These are phyloP conservation scores for Castanea sativa DNA, from an alignment of 306 rosid genomes.

Conservation along the genomic window DNA sequence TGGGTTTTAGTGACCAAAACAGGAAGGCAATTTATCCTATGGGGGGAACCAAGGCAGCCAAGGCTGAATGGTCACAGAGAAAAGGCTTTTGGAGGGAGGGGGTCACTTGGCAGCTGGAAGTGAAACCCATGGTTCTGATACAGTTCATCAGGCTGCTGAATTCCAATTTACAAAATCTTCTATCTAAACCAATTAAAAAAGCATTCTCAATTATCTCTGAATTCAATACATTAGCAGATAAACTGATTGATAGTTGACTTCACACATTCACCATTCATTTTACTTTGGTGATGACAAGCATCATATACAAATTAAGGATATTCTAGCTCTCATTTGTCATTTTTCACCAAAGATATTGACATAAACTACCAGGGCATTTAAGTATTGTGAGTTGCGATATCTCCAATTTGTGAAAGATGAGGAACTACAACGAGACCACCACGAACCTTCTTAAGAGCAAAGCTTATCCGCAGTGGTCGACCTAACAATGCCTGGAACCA, in stretches of 20 bases:
- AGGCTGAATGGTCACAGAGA: neutral
- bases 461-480: conserved; percentile 72
- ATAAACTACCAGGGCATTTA: conserved; percentile 12
- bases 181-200: no score
- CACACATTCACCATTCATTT: no score
- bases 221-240: no score
- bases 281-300: neutral
- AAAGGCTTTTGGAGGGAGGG: no score
- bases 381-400: conserved; percentile 9
- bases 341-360: neutral
- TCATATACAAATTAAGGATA: neutral
- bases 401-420: conserved; percentile 47
- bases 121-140: no score
- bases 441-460: conserved; percentile 71
- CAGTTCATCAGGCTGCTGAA: no score
- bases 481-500: conserved; percentile 74
- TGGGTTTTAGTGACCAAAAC: no score
- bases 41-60: neutral
- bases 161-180: no score
- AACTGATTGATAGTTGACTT: no score
- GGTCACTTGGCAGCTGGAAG: no score
- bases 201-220: no score
- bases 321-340: neutral
- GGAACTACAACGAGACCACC: conserved; percentile 78
- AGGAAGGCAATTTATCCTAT: neutral